Evolutionary conservation across 495 filamentous ascomycete species (phyloP).

Genomic region (Xylaria grammica): DNA sequence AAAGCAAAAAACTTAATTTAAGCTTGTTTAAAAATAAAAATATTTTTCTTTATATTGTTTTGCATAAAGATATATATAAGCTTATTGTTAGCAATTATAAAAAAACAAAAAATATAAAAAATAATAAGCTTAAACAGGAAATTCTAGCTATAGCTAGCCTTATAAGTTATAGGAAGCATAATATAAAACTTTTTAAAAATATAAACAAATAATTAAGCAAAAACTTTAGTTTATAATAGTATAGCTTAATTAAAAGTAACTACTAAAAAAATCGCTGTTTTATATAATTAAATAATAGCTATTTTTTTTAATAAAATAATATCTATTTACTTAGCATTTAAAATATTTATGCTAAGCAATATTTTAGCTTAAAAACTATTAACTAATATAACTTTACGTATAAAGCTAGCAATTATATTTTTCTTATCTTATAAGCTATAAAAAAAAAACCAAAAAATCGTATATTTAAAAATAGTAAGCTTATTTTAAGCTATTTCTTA

Average conservation of each 20-base stretch:
- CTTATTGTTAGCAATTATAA: constrained; percentile 1
- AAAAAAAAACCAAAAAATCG: neutral
- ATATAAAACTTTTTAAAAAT: constrained; percentile 2
- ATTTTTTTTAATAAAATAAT: constrained; percentile 12
- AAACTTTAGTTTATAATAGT: neutral
- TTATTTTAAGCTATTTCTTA: neutral
- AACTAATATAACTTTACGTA: neutral
- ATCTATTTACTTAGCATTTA: constrained; percentile 1
- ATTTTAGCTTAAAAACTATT: constrained; percentile 4
- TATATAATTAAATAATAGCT: constrained; percentile 12
- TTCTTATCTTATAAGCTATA: neutral
- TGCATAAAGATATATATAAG: neutral
- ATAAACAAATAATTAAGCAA: neutral
- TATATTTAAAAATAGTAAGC: constrained; percentile 6
- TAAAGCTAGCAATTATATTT: neutral
- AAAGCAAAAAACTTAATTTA: too few relatives aligned
- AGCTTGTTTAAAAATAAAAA: constrained; percentile 16
- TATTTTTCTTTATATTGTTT: constrained; percentile 13
- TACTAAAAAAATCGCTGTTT: neutral
- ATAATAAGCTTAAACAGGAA: constrained; percentile 9
- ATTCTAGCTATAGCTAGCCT: neutral
- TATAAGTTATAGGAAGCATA: neutral
- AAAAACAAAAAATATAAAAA: neutral
- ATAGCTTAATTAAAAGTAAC: constrained; percentile 7
- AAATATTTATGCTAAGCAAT: constrained; percentile 14